phyloP scores from a whole-genome alignment of 2,329 filamentous ascomycete species.

The Chrysosporium queenslandicum region DNA sequence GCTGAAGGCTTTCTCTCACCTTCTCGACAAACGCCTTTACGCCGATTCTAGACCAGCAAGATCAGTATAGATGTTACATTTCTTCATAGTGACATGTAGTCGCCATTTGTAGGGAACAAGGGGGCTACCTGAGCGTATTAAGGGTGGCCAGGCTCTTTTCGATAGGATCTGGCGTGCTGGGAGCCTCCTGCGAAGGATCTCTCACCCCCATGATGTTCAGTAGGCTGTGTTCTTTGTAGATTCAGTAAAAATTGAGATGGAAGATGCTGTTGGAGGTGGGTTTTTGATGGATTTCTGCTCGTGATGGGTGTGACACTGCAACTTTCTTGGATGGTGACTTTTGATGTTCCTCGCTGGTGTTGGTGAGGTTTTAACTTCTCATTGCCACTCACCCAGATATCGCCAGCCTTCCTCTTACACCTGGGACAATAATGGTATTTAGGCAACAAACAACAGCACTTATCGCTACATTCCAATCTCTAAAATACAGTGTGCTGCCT shows the following conservation, averaged over 20 bases:
- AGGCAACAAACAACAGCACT: neutral
- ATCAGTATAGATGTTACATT: conserved; percentile 13
- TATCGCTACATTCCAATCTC: too few relatives aligned
- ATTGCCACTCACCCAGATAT: conserved; percentile 12
- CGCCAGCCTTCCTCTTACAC: too few relatives aligned
- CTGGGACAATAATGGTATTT: too few relatives aligned
- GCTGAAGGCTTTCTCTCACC: conserved; percentile 39
- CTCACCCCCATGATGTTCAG: conserved; percentile 44
- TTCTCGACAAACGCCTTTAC: conserved; percentile 60
- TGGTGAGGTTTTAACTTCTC: conserved; percentile 7
- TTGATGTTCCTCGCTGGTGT: neutral
- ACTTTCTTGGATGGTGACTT: conserved; percentile 11
- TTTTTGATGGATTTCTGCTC: conserved; percentile 18
- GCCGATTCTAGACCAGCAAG: conserved; percentile 44
- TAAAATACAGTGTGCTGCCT: neutral
- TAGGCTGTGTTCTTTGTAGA: conserved; percentile 2
- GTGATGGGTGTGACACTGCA: conserved; percentile 3
- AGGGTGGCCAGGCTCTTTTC: conserved; percentile 77
- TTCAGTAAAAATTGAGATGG: conserved; percentile 17
- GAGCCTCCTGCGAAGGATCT: conserved; percentile 45
- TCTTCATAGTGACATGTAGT: too few relatives aligned
- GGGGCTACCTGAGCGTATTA: conserved; percentile 61
- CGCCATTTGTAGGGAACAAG: too few relatives aligned
- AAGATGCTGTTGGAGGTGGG: conserved; percentile 17
- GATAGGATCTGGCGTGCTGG: conserved; percentile 48